Percentiles rank a stretch among this genome's conserved stretches.
These are phyloP conservation scores for Cyclostephanos tholiformis DNA, from an alignment of 108 stramenopile genomes.

Conservation along the genomic window DNA sequence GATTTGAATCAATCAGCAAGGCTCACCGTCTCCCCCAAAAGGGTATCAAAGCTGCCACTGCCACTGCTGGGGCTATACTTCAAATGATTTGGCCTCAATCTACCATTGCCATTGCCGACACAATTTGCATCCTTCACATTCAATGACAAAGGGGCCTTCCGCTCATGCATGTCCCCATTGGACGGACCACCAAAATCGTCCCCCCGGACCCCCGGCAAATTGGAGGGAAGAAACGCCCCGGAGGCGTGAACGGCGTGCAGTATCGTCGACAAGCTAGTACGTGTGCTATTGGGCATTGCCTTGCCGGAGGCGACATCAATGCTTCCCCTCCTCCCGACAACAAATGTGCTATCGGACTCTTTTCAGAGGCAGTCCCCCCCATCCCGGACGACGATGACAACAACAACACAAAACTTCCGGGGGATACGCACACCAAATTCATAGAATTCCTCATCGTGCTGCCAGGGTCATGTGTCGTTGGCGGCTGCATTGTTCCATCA, in stretches of 20 bases:
- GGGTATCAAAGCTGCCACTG: slow-evolving; percentile 7
- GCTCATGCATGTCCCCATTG: no score
- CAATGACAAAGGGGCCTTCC: no score
- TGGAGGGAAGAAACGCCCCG: slow-evolving; percentile 23
- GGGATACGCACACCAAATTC: slow-evolving; percentile 42
- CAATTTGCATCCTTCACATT: not conserved
- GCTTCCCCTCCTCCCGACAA: no score
- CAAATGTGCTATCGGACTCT: not conserved
- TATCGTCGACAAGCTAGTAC: slow-evolving; percentile 49
- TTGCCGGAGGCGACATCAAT: no score
- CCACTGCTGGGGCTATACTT: slow-evolving; percentile 43
- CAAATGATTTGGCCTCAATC: slow-evolving; percentile 29
- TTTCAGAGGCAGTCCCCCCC: no score
- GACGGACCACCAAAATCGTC: no score
- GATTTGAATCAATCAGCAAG: no score
- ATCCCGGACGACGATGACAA: not conserved
- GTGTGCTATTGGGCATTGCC: no score
- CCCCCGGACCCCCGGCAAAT: no score
- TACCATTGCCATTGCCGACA: not conserved
- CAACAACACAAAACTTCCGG: slow-evolving; percentile 30
- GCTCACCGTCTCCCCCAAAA: no score
- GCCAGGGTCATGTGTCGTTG: not conserved
- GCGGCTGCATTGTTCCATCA: no score
- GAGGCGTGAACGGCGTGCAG: slow-evolving; percentile 43
- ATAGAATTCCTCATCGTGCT: slow-evolving; percentile 30